Percentiles rank a stretch among this genome's conserved stretches.
Conservation (phyloP, 2,329 filamentous ascomycete species). For the Penicillium sp. region DNA sequence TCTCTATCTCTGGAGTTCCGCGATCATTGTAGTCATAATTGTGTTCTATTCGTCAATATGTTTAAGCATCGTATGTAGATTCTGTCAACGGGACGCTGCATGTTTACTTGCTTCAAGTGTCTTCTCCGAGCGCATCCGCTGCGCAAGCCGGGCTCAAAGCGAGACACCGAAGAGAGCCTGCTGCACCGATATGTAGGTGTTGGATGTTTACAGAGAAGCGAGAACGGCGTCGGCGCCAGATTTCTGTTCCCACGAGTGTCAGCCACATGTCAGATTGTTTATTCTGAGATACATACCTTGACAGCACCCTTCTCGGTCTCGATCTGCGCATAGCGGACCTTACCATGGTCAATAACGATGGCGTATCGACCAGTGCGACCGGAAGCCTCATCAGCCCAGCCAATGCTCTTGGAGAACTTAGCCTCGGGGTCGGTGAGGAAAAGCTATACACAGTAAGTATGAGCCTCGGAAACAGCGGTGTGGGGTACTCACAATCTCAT, state of each 20-base stretch:
- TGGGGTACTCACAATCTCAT: constrained; percentile 57
- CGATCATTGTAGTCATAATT: not conserved
- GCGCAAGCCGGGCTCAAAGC: not conserved
- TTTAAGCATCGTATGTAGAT: too few relatives aligned
- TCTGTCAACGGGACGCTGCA: too few relatives aligned
- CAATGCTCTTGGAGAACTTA: constrained; percentile 73
- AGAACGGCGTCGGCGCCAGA: constrained; percentile 37
- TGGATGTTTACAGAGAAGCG: constrained; percentile 29
- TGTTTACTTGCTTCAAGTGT: too few relatives aligned
- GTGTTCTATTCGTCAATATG: not conserved
- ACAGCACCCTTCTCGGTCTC: constrained; percentile 54
- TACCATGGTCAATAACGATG: constrained; percentile 78
- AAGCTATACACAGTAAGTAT: constrained; percentile 48
- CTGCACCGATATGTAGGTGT: not conserved
- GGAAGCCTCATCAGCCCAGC: constrained; percentile 61
- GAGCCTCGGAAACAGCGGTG: not conserved
- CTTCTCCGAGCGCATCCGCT: too few relatives aligned
- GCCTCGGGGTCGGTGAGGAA: constrained; percentile 73
- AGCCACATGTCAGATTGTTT: not conserved
- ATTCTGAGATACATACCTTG: constrained; percentile 28
- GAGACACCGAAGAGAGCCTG: too few relatives aligned
- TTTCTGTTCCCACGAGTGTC: constrained; percentile 21
- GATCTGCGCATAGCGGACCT: constrained; percentile 75
- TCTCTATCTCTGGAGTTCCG: not conserved
- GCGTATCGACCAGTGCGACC: constrained; percentile 77